phyloP scores from a whole-genome alignment of 192 early-diverging fungal genomes.

The Glomus cerebriforme region DNA sequence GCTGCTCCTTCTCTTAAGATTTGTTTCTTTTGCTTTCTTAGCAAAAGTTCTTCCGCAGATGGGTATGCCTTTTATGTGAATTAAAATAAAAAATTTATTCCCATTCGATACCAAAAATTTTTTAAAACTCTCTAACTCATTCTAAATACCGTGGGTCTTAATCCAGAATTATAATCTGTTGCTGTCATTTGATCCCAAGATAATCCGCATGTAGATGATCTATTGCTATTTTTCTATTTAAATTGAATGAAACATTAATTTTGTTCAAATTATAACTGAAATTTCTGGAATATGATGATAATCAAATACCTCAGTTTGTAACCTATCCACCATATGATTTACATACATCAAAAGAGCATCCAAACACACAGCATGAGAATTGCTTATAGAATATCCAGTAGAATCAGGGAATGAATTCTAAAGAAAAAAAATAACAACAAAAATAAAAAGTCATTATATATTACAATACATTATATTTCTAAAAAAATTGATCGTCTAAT shows the following conservation, averaged over 20 bases:
- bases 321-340: conserved; percentile 67
- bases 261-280: conserved; percentile 29
- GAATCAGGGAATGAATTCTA: conserved; percentile 78
- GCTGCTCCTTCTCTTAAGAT: conserved; percentile 75
- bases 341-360: conserved; percentile 75
- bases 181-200: conserved; percentile 25
- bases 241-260: conserved; percentile 27
- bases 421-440: conserved; percentile 33
- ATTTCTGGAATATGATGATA: not conserved
- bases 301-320: conserved; percentile 42
- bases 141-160: conserved; percentile 17
- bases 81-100: not conserved
- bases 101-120: not conserved
- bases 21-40: conserved; percentile 72
- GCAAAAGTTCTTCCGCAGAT: conserved; percentile 37
- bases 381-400: conserved; percentile 59
- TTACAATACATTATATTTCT: conserved; percentile 16
- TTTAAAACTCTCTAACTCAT: not conserved
- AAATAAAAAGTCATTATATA: not conserved
- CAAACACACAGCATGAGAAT: conserved; percentile 69
- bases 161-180: conserved; percentile 28
- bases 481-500: not conserved
- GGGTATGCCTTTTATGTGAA: conserved; percentile 13
- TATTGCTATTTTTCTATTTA: conserved; percentile 4
- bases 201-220: not conserved